Conservation (phyloP, 192 early-diverging fungal species). For the Podila minutissima region DNA sequence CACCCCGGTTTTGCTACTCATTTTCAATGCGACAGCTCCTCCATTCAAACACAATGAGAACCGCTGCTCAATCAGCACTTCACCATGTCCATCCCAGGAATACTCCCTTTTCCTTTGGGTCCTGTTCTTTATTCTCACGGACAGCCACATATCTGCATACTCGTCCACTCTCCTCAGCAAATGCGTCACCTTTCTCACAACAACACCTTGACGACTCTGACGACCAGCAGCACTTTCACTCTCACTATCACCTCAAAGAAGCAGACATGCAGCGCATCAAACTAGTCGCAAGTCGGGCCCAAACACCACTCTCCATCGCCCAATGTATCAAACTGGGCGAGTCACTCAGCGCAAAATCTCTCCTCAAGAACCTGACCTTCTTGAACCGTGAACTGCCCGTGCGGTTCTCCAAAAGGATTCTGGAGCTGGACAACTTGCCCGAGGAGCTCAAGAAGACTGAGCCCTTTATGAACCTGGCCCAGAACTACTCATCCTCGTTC, state of each 20-base stretch:
- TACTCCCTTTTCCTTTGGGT: too few species aligned
- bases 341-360: slow-evolving; percentile 27
- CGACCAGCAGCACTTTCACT: neutral
- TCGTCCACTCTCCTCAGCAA: too few species aligned
- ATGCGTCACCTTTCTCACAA: neutral
- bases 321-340: slow-evolving; percentile 35
- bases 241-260: neutral
- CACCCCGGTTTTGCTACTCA: too few species aligned
- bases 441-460: slow-evolving; percentile 26
- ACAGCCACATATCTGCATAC: too few species aligned
- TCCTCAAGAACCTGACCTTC: slow-evolving; percentile 40
- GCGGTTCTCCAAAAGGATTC: slow-evolving; percentile 38
- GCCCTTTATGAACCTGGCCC: slow-evolving; percentile 31
- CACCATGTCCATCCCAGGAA: too few species aligned
- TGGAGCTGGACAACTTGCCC: slow-evolving; percentile 28
- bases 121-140: too few species aligned
- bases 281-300: slow-evolving; percentile 21
- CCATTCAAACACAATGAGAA: too few species aligned
- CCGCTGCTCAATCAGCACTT: too few species aligned
- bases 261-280: slow-evolving; percentile 22
- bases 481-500: slow-evolving; percentile 33
- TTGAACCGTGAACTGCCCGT: slow-evolving; percentile 40
- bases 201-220: neutral
- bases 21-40: too few species aligned
- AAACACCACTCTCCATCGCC: slow-evolving; percentile 46